phyloP scores from a whole-genome alignment of 2,329 filamentous ascomycete genomes.

The Pestalotiopsis sp. region DNA sequence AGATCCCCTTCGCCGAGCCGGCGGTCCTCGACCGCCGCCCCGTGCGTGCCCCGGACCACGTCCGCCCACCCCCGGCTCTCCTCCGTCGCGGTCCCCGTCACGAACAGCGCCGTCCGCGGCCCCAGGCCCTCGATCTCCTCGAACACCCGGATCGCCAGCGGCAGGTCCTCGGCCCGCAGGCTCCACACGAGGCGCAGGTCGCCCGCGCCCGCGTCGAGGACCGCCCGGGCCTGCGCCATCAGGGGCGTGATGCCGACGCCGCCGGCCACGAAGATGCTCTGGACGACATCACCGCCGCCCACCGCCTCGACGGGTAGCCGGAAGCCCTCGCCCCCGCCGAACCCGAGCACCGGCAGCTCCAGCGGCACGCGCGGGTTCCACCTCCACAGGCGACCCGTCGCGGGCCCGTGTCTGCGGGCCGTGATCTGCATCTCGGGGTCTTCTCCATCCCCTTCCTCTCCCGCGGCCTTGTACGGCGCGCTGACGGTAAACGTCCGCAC shows the following conservation, averaged over 20 bases:
- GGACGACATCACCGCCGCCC: neutral
- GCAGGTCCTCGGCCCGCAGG: constrained; percentile 62
- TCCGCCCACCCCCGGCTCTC: neutral
- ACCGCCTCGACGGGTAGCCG: constrained; percentile 29
- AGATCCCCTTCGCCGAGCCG: constrained; percentile 48
- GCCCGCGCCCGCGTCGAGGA: constrained; percentile 40
- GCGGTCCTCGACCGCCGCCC: constrained; percentile 36
- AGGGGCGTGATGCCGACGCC: constrained; percentile 86
- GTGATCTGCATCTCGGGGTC: constrained; percentile 70
- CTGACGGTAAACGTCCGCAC: constrained; percentile 83
- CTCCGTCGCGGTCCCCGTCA: constrained; percentile 54
- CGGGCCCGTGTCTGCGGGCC: constrained; percentile 68
- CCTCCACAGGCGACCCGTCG: constrained; percentile 67
- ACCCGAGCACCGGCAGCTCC: constrained; percentile 70
- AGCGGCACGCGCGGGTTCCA: constrained; percentile 57
- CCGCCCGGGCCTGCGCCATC: constrained; percentile 64
- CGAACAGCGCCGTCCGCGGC: constrained; percentile 59
- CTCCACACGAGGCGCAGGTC: constrained; percentile 70
- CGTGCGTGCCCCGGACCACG: constrained; percentile 18
- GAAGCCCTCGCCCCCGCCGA: constrained; percentile 65
- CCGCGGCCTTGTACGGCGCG: constrained; percentile 47
- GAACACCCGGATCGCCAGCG: constrained; percentile 64
- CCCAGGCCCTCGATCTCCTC: constrained; percentile 54
- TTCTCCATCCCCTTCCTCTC: constrained; percentile 24
- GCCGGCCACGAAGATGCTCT: constrained; percentile 69